Evolutionary conservation across 83 land plant genomes (phyloP).

Genomic region (Picea engelmannii): DNA sequence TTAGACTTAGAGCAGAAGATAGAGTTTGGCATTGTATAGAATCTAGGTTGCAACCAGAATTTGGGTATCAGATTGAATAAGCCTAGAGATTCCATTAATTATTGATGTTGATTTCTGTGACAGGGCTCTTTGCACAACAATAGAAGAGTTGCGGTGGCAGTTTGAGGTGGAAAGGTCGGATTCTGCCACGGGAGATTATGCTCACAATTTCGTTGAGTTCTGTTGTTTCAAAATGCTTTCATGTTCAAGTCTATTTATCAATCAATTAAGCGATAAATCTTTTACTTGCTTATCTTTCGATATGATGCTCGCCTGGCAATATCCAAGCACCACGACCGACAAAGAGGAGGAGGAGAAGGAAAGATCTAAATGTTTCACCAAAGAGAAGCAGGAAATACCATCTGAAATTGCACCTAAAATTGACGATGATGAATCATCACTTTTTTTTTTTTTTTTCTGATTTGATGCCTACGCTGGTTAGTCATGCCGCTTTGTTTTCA

Average conservation of each 20-base stretch:
- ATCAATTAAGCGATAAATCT: slow-evolving; percentile 36
- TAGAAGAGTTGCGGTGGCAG: slow-evolving; percentile 35
- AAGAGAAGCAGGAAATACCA: background rate
- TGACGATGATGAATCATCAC: slow-evolving; percentile 44
- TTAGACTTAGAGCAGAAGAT: no score
- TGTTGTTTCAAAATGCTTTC: slow-evolving; percentile 42
- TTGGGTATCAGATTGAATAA: no score
- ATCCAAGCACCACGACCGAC: slow-evolving; percentile 30
- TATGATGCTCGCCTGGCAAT: slow-evolving; percentile 74
- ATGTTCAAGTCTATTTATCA: slow-evolving; percentile 16
- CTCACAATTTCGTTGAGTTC: slow-evolving; percentile 51
- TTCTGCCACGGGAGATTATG: slow-evolving; percentile 17
- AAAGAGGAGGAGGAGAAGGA: slow-evolving; percentile 43
- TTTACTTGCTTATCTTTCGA: slow-evolving; percentile 53
- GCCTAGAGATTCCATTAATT: no score
- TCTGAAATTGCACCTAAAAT: background rate
- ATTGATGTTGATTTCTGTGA: background rate
- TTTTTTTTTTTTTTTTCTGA: slow-evolving; percentile 75
- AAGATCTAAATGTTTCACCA: background rate
- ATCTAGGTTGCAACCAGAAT: no score
- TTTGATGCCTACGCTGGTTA: slow-evolving; percentile 62
- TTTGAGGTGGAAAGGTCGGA: slow-evolving; percentile 37
- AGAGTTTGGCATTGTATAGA: no score
- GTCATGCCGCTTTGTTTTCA: slow-evolving; percentile 6
- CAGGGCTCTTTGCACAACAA: slow-evolving; percentile 39